Conservation (phyloP, 805 yeast genomes). For the Ogataea ganodermae region DNA sequence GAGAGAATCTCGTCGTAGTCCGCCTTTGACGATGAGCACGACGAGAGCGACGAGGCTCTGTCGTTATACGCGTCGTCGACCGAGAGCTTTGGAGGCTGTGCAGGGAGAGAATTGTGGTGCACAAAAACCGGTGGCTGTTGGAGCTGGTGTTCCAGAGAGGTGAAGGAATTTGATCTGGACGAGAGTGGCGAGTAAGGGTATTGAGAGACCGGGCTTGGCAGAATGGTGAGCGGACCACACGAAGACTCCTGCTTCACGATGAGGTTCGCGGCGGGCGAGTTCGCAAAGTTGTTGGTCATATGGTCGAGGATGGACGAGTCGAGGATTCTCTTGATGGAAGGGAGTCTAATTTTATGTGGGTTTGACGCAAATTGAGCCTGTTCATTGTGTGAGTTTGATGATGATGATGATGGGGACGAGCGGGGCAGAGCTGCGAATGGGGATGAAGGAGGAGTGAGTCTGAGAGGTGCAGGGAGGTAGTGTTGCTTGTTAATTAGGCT, state of each 20-base stretch:
- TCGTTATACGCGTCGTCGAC: slow-evolving; percentile 3
- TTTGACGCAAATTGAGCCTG: slow-evolving; percentile 10
- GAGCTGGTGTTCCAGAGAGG: slow-evolving; percentile 19
- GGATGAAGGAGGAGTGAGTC: slow-evolving; percentile 24
- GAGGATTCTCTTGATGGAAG: slow-evolving; percentile 27
- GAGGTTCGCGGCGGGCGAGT: background rate
- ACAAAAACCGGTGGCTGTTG: slow-evolving; percentile 7
- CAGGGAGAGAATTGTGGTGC: slow-evolving; percentile 4
- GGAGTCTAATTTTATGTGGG: slow-evolving; percentile 15
- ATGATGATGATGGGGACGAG: slow-evolving; percentile 4
- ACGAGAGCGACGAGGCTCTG: slow-evolving; percentile 3
- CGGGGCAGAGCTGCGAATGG: slow-evolving; percentile 16
- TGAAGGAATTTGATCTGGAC: slow-evolving; percentile 26
- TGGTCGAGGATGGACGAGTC: slow-evolving; percentile 23
- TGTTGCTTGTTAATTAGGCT: slow-evolving; percentile 18
- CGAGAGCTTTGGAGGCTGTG: slow-evolving; percentile 1
- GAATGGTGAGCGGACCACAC: slow-evolving; percentile 14
- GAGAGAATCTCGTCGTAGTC: slow-evolving; percentile 15
- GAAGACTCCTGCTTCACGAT: background rate
- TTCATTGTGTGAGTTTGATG: slow-evolving; percentile 4
- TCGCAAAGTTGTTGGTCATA: background rate
- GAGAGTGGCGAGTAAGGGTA: slow-evolving; percentile 24
- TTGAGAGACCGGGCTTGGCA: slow-evolving; percentile 20
- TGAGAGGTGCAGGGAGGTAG: slow-evolving; percentile 11
- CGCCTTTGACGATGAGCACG: slow-evolving; percentile 5